These are phyloP conservation scores for Penium margaritaceum DNA, from an alignment of 139 green algal genomes.

Conservation along the genomic window DNA sequence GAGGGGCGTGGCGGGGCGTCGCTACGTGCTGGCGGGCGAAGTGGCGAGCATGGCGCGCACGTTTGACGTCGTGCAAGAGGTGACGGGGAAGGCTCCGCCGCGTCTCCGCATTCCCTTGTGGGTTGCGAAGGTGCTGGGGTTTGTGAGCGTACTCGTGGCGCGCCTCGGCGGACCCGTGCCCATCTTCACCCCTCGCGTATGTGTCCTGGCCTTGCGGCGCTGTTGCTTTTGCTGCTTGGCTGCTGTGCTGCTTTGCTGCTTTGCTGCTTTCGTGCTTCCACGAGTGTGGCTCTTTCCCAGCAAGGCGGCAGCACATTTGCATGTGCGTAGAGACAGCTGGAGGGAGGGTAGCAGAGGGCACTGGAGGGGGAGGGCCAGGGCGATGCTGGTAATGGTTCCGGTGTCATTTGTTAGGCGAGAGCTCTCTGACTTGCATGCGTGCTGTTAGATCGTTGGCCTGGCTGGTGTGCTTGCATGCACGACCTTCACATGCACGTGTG, in stretches of 20 bases:
- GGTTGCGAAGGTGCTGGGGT: not conserved
- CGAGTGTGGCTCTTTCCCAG: not conserved
- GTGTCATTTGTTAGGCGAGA: not conserved
- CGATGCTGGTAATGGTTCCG: not conserved
- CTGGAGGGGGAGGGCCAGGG: not conserved
- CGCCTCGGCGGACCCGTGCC: not conserved
- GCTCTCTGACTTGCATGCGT: too few species aligned
- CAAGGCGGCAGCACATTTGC: too few species aligned
- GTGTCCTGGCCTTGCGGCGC: not conserved
- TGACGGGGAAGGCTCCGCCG: not conserved
- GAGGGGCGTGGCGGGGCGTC: not conserved
- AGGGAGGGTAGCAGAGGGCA: not conserved
- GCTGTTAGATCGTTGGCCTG: not conserved
- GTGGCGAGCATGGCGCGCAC: not conserved
- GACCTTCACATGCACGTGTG: not conserved
- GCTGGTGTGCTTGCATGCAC: not conserved
- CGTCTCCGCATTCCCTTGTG: not conserved
- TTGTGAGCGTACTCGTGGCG: not conserved
- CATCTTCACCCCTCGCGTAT: not conserved
- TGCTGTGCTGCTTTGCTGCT: not conserved
- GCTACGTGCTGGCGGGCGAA: constrained; percentile 13
- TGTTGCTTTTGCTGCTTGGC: not conserved
- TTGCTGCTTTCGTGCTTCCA: not conserved
- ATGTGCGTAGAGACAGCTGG: too few species aligned
- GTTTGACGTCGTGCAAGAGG: not conserved